These are phyloP conservation scores for Tieghemostelium lacteum DNA, from an alignment of 78 protist genomes.

Conservation along the genomic window DNA sequence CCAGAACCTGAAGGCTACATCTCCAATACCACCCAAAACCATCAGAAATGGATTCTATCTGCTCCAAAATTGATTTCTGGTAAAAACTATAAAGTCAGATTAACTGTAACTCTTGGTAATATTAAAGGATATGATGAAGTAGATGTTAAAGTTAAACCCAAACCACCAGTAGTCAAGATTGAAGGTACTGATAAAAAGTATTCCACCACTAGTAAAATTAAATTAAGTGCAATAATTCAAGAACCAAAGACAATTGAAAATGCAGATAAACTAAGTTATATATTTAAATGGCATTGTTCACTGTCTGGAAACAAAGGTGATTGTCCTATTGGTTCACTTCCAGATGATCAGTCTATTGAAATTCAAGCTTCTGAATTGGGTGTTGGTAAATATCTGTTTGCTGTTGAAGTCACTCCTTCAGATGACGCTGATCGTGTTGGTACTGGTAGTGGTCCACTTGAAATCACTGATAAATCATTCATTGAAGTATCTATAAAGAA, in stretches of 20 bases:
- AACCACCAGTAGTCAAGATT: constrained; percentile 1
- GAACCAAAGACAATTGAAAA: background rate
- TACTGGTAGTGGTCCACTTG: background rate
- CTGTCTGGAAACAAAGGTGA: background rate
- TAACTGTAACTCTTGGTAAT: constrained; percentile 24
- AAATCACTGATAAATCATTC: background rate
- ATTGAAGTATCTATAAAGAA: constrained; percentile 34
- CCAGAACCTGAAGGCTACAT: no score
- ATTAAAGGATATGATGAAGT: background rate
- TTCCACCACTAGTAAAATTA: background rate
- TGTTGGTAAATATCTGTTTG: constrained; percentile 13
- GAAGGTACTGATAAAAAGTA: constrained; percentile 42
- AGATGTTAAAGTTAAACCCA: background rate
- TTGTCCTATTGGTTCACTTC: background rate
- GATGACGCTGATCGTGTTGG: constrained; percentile 11
- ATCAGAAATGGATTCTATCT: background rate
- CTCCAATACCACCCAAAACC: background rate
- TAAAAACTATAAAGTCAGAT: constrained; percentile 8
- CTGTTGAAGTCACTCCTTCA: constrained; percentile 19
- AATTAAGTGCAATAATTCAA: constrained; percentile 16
- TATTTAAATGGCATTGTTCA: constrained; percentile 34
- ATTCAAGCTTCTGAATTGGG: constrained; percentile 5
- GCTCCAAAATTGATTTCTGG: constrained; percentile 23
- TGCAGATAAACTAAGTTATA: background rate
- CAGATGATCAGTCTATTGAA: background rate